A percentile compares a stretch with the other conserved stretches of the same genome.
These are phyloP conservation scores for Aspergillus sp. DNA, from an alignment of 2,329 filamentous ascomycete genomes.

Conservation along the genomic window DNA sequence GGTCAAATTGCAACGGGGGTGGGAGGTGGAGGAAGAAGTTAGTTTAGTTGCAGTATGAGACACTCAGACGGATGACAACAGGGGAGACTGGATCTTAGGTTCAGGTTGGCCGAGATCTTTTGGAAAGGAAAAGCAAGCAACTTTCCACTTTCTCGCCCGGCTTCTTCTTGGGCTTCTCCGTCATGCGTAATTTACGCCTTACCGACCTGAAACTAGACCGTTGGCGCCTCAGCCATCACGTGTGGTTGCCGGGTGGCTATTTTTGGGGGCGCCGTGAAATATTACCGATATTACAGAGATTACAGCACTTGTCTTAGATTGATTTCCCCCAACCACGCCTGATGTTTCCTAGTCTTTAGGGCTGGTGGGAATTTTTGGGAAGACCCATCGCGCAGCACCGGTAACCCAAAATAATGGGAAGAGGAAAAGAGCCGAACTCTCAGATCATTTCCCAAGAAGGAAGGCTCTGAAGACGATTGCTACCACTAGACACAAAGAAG, in stretches of 20 bases:
- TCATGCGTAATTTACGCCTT: constrained; percentile 13
- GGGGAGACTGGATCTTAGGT: constrained; percentile 16
- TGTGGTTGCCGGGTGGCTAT: constrained; percentile 21
- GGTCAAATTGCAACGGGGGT: background rate
- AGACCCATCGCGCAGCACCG: background rate
- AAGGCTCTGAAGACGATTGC: background rate
- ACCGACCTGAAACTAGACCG: constrained; percentile 7
- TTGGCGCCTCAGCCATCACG: constrained; percentile 24
- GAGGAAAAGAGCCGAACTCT: background rate
- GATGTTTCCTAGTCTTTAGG: background rate
- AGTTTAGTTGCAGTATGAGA: background rate
- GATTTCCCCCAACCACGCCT: constrained; percentile 9
- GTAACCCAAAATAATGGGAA: background rate
- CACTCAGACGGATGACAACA: constrained; percentile 13
- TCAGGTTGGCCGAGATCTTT: constrained; percentile 17
- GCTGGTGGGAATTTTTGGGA: background rate
- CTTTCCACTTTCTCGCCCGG: background rate
- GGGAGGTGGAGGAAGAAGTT: background rate
- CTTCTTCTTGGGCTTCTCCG: constrained; percentile 7
- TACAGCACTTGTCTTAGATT: constrained; percentile 9
- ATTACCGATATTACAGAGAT: constrained; percentile 8
- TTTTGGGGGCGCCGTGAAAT: constrained; percentile 23
- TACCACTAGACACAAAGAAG: background rate
- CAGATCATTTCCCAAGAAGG: constrained; percentile 6
- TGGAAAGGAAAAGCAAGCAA: constrained; percentile 8